A percentile compares a stretch with the other conserved stretches of the same genome.
Conservation (phyloP, 2,329 filamentous ascomycete species). For the Xylariaceae sp. region DNA sequence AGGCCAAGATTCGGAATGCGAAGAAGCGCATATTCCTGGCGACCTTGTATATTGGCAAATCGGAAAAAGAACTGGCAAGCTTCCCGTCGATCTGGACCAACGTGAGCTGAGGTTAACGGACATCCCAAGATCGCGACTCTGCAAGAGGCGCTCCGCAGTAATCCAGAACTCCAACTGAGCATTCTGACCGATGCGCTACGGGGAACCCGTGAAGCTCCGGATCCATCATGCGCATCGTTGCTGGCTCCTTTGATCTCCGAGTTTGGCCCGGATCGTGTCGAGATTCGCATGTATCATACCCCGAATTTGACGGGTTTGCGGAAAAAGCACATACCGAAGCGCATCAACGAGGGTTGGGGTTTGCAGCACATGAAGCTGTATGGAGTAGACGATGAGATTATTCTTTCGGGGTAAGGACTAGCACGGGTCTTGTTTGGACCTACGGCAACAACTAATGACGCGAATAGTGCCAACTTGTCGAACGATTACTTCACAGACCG, state of each 20-base stretch:
- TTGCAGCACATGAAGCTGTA: conserved; percentile 99
- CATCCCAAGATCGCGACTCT: conserved; percentile 63
- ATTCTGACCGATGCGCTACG: conserved; percentile 88
- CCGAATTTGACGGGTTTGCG: conserved; percentile 85
- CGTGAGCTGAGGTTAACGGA: conserved; percentile 15
- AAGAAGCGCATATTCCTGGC: conserved; percentile 80
- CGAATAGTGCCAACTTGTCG: conserved; percentile 69
- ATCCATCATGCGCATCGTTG: conserved; percentile 81
- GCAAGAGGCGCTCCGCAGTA: conserved; percentile 65
- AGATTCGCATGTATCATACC: conserved; percentile 96
- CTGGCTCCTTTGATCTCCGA: conserved; percentile 77
- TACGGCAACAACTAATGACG: conserved; percentile 17
- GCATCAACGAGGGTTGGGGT: conserved; percentile 98
- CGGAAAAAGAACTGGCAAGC: conserved; percentile 73
- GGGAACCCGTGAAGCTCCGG: conserved; percentile 83
- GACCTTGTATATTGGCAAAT: conserved; percentile 95
- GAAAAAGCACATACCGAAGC: conserved; percentile 76
- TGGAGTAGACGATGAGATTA: conserved; percentile 89
- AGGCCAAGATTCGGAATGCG: conserved; percentile 77
- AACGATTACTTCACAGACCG: conserved; percentile 94
- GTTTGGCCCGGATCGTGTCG: conserved; percentile 78
- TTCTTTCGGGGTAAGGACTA: conserved; percentile 70
- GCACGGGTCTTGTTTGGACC: background rate
- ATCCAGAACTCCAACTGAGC: conserved; percentile 73
- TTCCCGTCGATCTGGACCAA: conserved; percentile 2